These are phyloP conservation scores for Oldenlandia corymbosa DNA, from an alignment of 257 asterid species.

Conservation along the genomic window DNA sequence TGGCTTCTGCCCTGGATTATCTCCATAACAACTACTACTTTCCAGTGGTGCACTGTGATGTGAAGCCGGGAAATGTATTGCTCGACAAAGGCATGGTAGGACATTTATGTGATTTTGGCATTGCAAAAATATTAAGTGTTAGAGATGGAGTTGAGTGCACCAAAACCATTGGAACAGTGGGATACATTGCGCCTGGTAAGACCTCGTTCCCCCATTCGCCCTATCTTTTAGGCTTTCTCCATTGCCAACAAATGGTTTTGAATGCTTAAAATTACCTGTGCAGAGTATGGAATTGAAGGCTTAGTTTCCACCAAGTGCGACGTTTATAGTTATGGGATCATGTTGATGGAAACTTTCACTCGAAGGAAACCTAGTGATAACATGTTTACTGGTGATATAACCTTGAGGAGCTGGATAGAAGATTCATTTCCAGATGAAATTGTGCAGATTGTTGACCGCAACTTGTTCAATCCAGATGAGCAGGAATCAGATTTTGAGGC, in stretches of 20 bases:
- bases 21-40: neutral
- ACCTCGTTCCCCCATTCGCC: too few species aligned
- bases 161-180: constrained; percentile 2
- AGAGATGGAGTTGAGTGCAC: neutral
- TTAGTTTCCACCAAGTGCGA: constrained; percentile 2
- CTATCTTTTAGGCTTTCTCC: neutral
- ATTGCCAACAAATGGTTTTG: neutral
- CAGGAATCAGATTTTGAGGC: neutral
- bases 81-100: neutral
- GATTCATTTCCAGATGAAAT: neutral
- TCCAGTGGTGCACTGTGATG: constrained; percentile 5
- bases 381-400: neutral
- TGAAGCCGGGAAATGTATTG: constrained; percentile 1
- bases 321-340: constrained; percentile 5
- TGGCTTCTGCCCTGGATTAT: too few species aligned
- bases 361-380: constrained; percentile 6
- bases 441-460: neutral
- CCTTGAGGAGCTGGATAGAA: neutral
- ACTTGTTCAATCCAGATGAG: neutral
- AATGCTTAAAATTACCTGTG: too few species aligned
- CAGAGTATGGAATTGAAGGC: constrained; percentile 5
- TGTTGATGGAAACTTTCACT: constrained; percentile 7
- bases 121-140: neutral
- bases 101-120: constrained; percentile 1
- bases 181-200: constrained; percentile 13